Conservation (phyloP, 108 stramenopile genomes). For the Bacterosira constricta region DNA sequence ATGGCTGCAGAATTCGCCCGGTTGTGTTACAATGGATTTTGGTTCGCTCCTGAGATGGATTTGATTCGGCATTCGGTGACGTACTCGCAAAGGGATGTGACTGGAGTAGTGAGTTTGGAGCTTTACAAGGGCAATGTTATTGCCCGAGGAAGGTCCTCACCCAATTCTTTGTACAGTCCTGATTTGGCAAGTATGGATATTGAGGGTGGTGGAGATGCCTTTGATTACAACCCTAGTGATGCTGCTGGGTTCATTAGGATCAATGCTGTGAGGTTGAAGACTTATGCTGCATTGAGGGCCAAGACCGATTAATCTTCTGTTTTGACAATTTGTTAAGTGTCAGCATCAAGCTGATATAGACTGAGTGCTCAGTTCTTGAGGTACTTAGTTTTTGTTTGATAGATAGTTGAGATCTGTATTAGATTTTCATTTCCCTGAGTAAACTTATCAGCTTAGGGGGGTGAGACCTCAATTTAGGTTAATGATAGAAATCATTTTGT, state of each 20-base stretch:
- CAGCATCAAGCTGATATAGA: too few relatives aligned
- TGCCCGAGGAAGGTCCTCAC: conserved; percentile 79
- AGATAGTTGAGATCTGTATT: too few relatives aligned
- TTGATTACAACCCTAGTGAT: conserved; percentile 98
- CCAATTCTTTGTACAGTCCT: conserved; percentile 94
- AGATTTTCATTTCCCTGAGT: too few relatives aligned
- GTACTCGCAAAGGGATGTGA: conserved; percentile 90
- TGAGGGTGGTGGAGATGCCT: conserved; percentile 94
- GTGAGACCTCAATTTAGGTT: too few relatives aligned
- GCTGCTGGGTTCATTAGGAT: conserved; percentile 99
- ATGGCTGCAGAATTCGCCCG: conserved; percentile 91
- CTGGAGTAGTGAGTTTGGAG: conserved; percentile 88
- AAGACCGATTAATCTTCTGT: conserved; percentile 56
- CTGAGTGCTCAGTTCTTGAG: too few relatives aligned
- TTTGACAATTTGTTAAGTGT: too few relatives aligned
- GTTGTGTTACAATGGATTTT: conserved; percentile 99
- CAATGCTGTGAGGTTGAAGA: conserved; percentile 97
- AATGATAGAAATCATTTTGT: too few relatives aligned
- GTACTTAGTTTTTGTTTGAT: too few relatives aligned
- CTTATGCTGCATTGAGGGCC: conserved; percentile 92
- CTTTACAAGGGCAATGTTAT: conserved; percentile 97
- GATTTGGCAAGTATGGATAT: conserved; percentile 99
- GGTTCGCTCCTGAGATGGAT: conserved; percentile 99
- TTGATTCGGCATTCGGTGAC: conserved; percentile 89
- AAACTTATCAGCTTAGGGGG: too few relatives aligned